Evolutionary conservation across 2,329 filamentous ascomycete genomes (phyloP).

Genomic region (Scedosporium aurantiacum): DNA sequence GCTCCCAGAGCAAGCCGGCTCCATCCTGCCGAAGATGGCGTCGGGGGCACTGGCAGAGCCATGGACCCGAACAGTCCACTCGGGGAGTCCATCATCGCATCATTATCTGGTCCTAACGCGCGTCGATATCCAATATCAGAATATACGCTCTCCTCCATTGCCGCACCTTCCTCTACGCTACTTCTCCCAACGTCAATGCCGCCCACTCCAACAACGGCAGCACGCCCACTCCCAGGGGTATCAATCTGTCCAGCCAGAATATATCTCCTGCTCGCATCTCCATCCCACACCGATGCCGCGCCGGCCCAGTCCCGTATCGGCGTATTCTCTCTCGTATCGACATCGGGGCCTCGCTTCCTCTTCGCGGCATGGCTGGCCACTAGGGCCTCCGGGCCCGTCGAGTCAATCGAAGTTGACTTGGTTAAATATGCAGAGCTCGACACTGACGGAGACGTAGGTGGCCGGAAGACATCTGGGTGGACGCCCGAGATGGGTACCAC

Average conservation of each 20-base stretch:
- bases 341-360: conserved; percentile 32
- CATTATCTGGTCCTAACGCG: conserved; percentile 36
- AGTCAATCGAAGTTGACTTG: conserved; percentile 11
- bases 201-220: background rate
- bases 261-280: conserved; percentile 23
- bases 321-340: conserved; percentile 10
- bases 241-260: conserved; percentile 43
- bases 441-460: conserved; percentile 29
- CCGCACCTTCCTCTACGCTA: background rate
- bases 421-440: conserved; percentile 22
- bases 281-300: conserved; percentile 11
- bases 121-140: conserved; percentile 46
- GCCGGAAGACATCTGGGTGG: conserved; percentile 36
- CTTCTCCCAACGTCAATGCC: background rate
- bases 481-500: conserved; percentile 15
- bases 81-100: conserved; percentile 19
- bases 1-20: conserved; percentile 48
- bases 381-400: conserved; percentile 8
- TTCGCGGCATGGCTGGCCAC: conserved; percentile 20
- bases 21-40: conserved; percentile 33
- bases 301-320: conserved; percentile 1
- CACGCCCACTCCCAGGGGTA: conserved; percentile 23
- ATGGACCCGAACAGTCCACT: background rate
- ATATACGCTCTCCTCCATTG: conserved; percentile 35
- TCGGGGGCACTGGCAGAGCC: conserved; percentile 17